Evolutionary conservation across 331 rosid species (phyloP).

Genomic region (Quercus lobata): DNA sequence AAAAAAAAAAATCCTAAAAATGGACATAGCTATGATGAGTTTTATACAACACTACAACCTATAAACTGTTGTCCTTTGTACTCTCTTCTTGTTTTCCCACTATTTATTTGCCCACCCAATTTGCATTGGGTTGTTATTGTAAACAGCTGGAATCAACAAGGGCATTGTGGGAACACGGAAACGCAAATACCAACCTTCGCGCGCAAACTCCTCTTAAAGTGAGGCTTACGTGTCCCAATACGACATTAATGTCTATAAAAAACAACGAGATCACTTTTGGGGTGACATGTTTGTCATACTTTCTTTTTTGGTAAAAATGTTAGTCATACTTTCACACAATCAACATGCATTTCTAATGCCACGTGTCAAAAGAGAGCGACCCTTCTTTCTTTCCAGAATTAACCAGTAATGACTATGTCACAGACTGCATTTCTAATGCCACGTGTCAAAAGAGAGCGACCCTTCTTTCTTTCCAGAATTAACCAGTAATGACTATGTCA

Average conservation of each 20-base stretch:
- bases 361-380: slow-evolving; percentile 1
- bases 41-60: too few relatives aligned
- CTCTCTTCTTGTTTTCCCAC: too few relatives aligned
- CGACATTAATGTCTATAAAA: not conserved
- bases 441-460: slow-evolving; percentile 1
- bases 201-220: not conserved
- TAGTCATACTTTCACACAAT: not conserved
- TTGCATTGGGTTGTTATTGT: not conserved
- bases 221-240: not conserved
- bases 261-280: not conserved
- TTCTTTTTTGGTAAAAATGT: too few relatives aligned
- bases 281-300: not conserved
- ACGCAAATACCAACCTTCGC: not conserved
- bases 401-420: too few relatives aligned
- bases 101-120: too few relatives aligned
- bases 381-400: too few relatives aligned
- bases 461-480: too few relatives aligned
- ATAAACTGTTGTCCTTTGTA: too few relatives aligned
- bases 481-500: too few relatives aligned
- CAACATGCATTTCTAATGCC: not conserved
- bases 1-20: too few relatives aligned
- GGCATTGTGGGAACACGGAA: not conserved
- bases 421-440: not conserved
- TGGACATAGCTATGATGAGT: not conserved
- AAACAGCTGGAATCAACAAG: not conserved